A percentile compares a stretch with the other conserved stretches of the same genome.
These are phyloP conservation scores for Penicillium sp. DNA, from an alignment of 2,329 filamentous ascomycete species.

Conservation along the genomic window DNA sequence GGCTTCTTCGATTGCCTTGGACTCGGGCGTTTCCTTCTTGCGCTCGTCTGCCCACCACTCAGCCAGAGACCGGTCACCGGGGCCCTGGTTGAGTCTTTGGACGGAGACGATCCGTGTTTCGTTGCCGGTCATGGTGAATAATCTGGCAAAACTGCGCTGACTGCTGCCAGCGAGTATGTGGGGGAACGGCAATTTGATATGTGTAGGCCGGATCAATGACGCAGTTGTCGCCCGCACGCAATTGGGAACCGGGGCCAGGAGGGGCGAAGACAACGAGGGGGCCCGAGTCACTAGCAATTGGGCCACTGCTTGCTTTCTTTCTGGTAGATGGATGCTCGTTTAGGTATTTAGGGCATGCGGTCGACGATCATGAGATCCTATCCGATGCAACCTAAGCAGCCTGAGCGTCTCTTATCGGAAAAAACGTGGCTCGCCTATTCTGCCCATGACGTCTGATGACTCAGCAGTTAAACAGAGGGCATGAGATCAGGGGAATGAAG, in stretches of 20 bases:
- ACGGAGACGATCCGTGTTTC: slow-evolving; percentile 38
- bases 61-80: slow-evolving; percentile 30
- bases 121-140: slow-evolving; percentile 19
- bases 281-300: slow-evolving; percentile 4
- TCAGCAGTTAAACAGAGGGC: slow-evolving; percentile 12
- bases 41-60: slow-evolving; percentile 40
- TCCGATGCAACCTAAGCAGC: slow-evolving; percentile 2
- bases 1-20: slow-evolving; percentile 56
- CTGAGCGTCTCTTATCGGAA: background rate
- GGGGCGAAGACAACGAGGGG: slow-evolving; percentile 12
- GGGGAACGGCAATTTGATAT: slow-evolving; percentile 28
- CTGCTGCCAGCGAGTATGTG: slow-evolving; percentile 28
- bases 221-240: slow-evolving; percentile 13
- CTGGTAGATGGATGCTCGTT: background rate
- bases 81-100: slow-evolving; percentile 34
- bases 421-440: slow-evolving; percentile 10
- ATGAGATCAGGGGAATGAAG: background rate
- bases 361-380: slow-evolving; percentile 11
- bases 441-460: slow-evolving; percentile 25
- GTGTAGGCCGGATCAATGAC: slow-evolving; percentile 15
- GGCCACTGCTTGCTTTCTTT: background rate
- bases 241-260: slow-evolving; percentile 4
- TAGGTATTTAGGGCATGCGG: slow-evolving; percentile 4
- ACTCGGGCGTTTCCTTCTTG: slow-evolving; percentile 41
- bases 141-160: slow-evolving; percentile 28